Conservation (phyloP, 192 early-diverging fungal genomes). For the Umbelopsis vinacea region DNA sequence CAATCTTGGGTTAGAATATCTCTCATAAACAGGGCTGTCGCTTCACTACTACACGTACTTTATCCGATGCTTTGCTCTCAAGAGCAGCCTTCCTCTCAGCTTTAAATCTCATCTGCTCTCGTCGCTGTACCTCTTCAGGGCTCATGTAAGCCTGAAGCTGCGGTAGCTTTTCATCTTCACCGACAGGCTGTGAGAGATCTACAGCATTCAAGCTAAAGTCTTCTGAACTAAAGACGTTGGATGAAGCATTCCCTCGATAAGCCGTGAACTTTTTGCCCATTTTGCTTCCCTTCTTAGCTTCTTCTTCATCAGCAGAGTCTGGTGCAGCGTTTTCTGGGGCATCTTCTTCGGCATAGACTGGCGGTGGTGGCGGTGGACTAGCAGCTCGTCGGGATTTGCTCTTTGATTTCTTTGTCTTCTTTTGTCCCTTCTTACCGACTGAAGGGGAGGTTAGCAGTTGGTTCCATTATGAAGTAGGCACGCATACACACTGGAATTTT, state of each 20-base stretch:
- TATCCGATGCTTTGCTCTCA: neutral
- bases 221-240: constrained; percentile 21
- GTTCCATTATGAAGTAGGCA: neutral
- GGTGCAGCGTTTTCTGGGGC: constrained; percentile 61
- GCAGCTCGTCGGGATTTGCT: constrained; percentile 28
- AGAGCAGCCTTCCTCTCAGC: constrained; percentile 33
- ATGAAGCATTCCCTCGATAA: constrained; percentile 5
- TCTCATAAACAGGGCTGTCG: too few relatives aligned
- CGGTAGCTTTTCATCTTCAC: constrained; percentile 59
- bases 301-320: constrained; percentile 52
- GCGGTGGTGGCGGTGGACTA: constrained; percentile 40
- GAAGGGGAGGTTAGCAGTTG: neutral
- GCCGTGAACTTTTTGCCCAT: neutral
- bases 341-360: constrained; percentile 61
- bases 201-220: constrained; percentile 48
- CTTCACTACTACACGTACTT: neutral
- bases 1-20: neutral
- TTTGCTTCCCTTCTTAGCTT: constrained; percentile 15
- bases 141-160: constrained; percentile 54
- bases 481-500: neutral
- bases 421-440: constrained; percentile 26
- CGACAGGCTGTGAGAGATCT: constrained; percentile 58
- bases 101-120: constrained; percentile 49
- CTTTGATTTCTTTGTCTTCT: constrained; percentile 41
- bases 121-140: constrained; percentile 56